These are phyloP conservation scores for Pichia sp. DNA, from an alignment of 1,139 yeast species.

Conservation along the genomic window DNA sequence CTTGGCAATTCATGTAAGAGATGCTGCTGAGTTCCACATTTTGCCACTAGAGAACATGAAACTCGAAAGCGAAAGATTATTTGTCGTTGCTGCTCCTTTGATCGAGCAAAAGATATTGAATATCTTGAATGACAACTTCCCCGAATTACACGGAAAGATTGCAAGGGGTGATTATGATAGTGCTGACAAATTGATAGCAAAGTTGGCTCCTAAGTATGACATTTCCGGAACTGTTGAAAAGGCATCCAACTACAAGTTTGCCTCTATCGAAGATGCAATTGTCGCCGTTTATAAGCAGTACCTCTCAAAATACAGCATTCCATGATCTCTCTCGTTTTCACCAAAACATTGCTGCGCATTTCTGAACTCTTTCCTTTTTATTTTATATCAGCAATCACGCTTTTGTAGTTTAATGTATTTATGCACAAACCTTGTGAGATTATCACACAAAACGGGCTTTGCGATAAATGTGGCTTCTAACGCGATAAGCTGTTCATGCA, in stretches of 20 bases:
- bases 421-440: too few species aligned
- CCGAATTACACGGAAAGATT: constrained; percentile 38
- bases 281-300: constrained; percentile 41
- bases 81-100: constrained; percentile 37
- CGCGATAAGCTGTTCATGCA: too few species aligned
- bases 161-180: constrained; percentile 38
- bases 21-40: constrained; percentile 42
- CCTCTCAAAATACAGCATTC: constrained; percentile 2
- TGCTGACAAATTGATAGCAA: constrained; percentile 7
- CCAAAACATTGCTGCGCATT: too few species aligned
- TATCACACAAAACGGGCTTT: too few species aligned
- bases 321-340: background rate
- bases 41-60: constrained; percentile 35
- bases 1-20: constrained; percentile 40
- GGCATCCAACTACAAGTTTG: constrained; percentile 40
- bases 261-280: constrained; percentile 37
- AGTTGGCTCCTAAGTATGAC: constrained; percentile 13
- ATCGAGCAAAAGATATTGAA: constrained; percentile 38
- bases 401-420: too few species aligned
- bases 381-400: too few species aligned
- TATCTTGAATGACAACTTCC: constrained; percentile 36
- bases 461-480: too few species aligned
- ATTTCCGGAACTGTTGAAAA: constrained; percentile 16
- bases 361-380: too few species aligned
- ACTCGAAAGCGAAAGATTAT: constrained; percentile 39